Conservation (phyloP, 2,329 filamentous ascomycete species). For the Nemania sp. region DNA sequence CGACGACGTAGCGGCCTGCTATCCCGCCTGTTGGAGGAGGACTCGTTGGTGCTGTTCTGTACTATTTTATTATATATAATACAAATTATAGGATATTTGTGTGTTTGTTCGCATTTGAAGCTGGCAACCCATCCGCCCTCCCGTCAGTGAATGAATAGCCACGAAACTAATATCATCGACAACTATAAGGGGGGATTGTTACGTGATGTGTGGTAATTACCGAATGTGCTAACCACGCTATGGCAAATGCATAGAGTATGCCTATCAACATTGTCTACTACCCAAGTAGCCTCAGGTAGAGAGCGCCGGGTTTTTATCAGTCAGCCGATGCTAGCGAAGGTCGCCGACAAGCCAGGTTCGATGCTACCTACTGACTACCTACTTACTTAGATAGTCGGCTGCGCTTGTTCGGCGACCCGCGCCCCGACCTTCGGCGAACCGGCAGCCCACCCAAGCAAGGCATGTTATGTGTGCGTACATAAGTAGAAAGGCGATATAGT, state of each 20-base stretch:
- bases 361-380: neutral
- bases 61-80: neutral
- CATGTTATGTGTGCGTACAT: too few species aligned
- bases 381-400: neutral
- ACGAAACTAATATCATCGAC: too few species aligned
- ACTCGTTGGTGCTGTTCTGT: neutral
- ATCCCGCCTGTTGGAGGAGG: neutral
- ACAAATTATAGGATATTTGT: too few species aligned
- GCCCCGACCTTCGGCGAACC: slow-evolving; percentile 9
- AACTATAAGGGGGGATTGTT: too few species aligned
- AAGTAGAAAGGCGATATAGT: too few species aligned
- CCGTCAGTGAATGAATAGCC: too few species aligned
- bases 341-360: slow-evolving; percentile 11
- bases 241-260: too few species aligned
- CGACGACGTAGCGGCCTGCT: neutral
- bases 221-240: too few species aligned
- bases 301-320: too few species aligned
- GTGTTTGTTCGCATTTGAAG: neutral
- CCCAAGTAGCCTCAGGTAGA: too few species aligned
- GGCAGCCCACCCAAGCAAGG: neutral
- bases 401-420: slow-evolving; percentile 13
- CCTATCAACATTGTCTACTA: too few species aligned
- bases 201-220: too few species aligned
- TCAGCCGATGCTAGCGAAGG: neutral
- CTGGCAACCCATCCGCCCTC: neutral